Conservation (phyloP, 768 basidiomycete species). For the Botryobasidium botryosum region DNA sequence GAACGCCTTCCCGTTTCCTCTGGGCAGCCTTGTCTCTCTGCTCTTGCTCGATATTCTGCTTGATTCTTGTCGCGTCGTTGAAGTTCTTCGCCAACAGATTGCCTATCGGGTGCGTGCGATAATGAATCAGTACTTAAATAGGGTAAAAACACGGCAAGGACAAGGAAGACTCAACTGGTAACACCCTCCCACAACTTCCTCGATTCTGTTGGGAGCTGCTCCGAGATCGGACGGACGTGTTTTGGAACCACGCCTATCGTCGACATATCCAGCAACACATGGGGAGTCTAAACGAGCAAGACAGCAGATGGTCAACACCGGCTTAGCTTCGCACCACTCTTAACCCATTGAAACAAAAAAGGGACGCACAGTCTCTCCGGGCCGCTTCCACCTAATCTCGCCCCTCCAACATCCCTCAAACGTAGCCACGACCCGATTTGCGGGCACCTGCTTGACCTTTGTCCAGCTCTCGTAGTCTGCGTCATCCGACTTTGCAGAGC, state of each 20-base stretch:
- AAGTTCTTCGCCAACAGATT: slow-evolving; percentile 69
- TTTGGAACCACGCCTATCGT: slow-evolving; percentile 62
- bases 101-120: background rate
- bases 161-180: slow-evolving; percentile 27
- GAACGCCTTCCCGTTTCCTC: slow-evolving; percentile 59
- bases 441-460: slow-evolving; percentile 74
- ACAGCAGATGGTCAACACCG: background rate
- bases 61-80: slow-evolving; percentile 79
- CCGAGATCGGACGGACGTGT: slow-evolving; percentile 60
- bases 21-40: slow-evolving; percentile 83
- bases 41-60: slow-evolving; percentile 80
- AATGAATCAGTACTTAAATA: background rate
- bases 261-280: slow-evolving; percentile 60
- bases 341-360: background rate
- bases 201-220: slow-evolving; percentile 69
- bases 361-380: slow-evolving; percentile 24
- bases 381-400: slow-evolving; percentile 61
- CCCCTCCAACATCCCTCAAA: slow-evolving; percentile 85
- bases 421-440: slow-evolving; percentile 52
- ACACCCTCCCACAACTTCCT: slow-evolving; percentile 77
- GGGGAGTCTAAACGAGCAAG: slow-evolving; percentile 31
- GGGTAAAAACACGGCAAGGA: background rate
- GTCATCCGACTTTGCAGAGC: slow-evolving; percentile 34
- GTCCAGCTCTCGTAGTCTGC: slow-evolving; percentile 21
- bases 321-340: background rate